phyloP scores from a whole-genome alignment of 345 rosid species.

The Linum tenue region DNA sequence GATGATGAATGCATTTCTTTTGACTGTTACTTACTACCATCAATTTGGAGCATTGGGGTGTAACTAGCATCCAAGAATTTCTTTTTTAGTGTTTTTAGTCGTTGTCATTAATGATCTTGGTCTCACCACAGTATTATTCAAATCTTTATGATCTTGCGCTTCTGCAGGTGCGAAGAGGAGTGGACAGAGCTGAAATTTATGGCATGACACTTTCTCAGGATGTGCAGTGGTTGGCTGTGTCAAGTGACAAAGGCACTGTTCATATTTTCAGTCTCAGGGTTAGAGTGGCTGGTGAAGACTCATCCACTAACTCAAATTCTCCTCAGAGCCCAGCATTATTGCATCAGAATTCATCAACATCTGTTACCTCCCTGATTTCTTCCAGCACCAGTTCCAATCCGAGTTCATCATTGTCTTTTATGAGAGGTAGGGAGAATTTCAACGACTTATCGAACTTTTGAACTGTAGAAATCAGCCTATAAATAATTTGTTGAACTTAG shows the following conservation, averaged over 20 bases:
- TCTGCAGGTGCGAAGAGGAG: conserved; percentile 78
- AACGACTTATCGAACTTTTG: no score
- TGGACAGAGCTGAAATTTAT: conserved; percentile 79
- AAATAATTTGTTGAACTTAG: not conserved
- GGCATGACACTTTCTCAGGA: conserved; percentile 65
- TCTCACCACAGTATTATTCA: not conserved
- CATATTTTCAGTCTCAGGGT: conserved; percentile 83
- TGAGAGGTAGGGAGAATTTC: conserved; percentile 49
- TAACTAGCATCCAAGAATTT: not conserved
- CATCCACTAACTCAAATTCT: conserved; percentile 26
- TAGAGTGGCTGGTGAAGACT: conserved; percentile 62
- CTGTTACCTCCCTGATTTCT: conserved; percentile 60
- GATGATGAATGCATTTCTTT: not conserved
- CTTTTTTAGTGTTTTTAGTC: not conserved
- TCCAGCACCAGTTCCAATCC: conserved; percentile 64
- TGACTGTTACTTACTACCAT: not conserved
- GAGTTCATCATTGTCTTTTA: conserved; percentile 71
- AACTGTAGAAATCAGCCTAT: not conserved
- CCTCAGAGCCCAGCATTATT: conserved; percentile 30
- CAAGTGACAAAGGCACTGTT: conserved; percentile 84
- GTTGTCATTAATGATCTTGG: not conserved
- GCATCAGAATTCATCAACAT: conserved; percentile 47
- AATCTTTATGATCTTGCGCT: conserved; percentile 12
- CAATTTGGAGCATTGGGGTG: not conserved
- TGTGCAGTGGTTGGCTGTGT: conserved; percentile 83